Percentiles rank a stretch among this genome's conserved stretches.
These are phyloP conservation scores for Globisporangium middletonii DNA, from an alignment of 352 stramenopile species.

Conservation along the genomic window DNA sequence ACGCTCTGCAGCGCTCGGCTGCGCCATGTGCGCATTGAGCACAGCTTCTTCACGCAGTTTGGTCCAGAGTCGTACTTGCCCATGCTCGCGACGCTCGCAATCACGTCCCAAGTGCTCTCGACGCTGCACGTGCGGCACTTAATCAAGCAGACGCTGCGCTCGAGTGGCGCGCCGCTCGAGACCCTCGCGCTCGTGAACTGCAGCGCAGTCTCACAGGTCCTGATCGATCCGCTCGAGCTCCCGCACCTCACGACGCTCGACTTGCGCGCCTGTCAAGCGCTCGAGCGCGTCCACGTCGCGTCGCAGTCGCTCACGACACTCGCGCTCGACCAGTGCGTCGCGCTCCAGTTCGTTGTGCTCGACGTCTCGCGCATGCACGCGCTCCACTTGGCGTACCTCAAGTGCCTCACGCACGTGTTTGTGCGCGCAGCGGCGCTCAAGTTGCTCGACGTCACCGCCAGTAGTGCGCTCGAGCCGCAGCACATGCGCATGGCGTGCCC, in stretches of 20 bases:
- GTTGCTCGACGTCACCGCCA: conserved; percentile 40
- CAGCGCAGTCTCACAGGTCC: conserved; percentile 46
- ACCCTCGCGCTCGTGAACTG: conserved; percentile 37
- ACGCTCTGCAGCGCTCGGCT: conserved; percentile 26
- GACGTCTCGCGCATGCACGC: conserved; percentile 25
- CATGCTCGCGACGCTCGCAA: conserved; percentile 30
- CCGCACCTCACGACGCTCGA: conserved; percentile 33
- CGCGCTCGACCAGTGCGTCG: conserved; percentile 35
- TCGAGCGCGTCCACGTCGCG: conserved; percentile 51
- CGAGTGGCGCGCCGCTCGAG: conserved; percentile 18
- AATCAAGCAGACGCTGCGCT: conserved; percentile 32
- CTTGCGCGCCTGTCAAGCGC: conserved; percentile 36
- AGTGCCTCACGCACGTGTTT: conserved; percentile 47
- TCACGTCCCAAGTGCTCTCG: conserved; percentile 46
- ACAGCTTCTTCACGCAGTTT: conserved; percentile 41
- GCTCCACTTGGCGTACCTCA: conserved; percentile 61
- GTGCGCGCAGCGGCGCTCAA: conserved; percentile 37
- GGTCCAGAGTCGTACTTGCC: conserved; percentile 36
- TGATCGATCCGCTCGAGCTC: conserved; percentile 50
- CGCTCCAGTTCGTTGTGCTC: conserved; percentile 40
- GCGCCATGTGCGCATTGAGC: conserved; percentile 31
- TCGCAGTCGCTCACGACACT: conserved; percentile 35
- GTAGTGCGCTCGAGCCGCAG: conserved; percentile 26
- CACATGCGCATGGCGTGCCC: conserved; percentile 36
- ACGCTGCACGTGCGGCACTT: conserved; percentile 33